These are phyloP conservation scores for Venturia oleaginea DNA, from an alignment of 2,329 filamentous ascomycete genomes.

Conservation along the genomic window DNA sequence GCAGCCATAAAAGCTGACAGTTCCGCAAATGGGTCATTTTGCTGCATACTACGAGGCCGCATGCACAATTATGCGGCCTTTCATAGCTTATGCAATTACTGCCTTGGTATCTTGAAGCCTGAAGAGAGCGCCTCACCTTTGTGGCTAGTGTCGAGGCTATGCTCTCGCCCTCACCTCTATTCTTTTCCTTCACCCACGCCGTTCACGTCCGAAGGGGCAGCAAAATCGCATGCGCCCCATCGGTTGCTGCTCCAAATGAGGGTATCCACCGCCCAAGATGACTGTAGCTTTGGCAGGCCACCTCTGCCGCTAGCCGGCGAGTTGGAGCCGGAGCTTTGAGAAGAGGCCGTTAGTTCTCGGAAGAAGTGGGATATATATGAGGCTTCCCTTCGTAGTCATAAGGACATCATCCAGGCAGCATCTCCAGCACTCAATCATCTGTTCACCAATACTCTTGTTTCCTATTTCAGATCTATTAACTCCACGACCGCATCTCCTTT, in stretches of 20 bases:
- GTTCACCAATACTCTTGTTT: not conserved
- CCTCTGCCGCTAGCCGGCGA: not conserved
- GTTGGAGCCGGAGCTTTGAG: not conserved
- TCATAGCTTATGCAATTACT: not conserved
- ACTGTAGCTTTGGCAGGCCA: not conserved
- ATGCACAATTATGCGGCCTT: not conserved
- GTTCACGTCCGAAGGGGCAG: not conserved
- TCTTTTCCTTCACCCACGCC: not conserved
- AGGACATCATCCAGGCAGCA: not conserved
- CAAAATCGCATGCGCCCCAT: not conserved
- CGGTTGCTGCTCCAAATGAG: not conserved
- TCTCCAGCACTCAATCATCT: not conserved
- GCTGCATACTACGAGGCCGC: not conserved
- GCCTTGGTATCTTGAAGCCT: not conserved
- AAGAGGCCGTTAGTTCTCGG: not conserved
- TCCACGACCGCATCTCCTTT: not conserved
- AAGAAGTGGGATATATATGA: not conserved
- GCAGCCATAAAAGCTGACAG: not conserved
- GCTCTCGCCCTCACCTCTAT: not conserved
- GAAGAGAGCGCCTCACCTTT: not conserved
- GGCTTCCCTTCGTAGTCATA: not conserved
- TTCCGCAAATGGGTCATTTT: not conserved
- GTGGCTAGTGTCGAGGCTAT: constrained; percentile 6
- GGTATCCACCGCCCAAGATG: not conserved
- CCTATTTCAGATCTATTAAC: not conserved